Base-by-base conservation (phyloP, 208 protist genomes). In the Balamuthia mandrillaris region DNA sequence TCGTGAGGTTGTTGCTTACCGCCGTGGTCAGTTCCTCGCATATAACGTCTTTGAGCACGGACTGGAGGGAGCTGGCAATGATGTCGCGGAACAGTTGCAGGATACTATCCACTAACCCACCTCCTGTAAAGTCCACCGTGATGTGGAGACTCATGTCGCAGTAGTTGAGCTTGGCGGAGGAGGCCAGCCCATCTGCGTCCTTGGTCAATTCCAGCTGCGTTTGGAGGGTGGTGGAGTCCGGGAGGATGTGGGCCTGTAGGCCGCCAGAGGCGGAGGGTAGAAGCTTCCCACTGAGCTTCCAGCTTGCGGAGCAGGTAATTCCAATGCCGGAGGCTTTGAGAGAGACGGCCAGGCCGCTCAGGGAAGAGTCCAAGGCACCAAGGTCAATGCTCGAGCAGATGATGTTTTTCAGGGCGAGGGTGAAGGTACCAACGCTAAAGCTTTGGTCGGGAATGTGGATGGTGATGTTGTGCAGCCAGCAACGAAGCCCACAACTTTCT, bases 101-200 rank as follows among this genome's bases (percentile, higher is more conserved):
- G 39, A 85, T 49, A 35, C 6, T 75, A 21, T 45, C 63, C 2
- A 77, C n/a, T n/a, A n/a, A n/a, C n/a, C n/a, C n/a, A n/a, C 47
- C 47, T 18, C 47, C 14, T 54, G 12, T 54, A 12, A 12, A 54
- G 14, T 12, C 12, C 24, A 41, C 21, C 65, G 65, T 74, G 4
- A 35, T 42, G 10, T 21, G 58, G 37, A 65, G 29, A 9, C 6
- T 65, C 12, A 31, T 31, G 7, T 9, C 21, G 58, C 78, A 84
- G 12, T 54, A 10, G 18, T 54, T 54, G 16, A 84, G 2, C 27
- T 63, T 51, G n/a, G 78, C 78, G 14, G 41, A 41, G 12, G 31
- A 41, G 7, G 78, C 78, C 39, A 84, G 78, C 5, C 78, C 78
- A 24, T 84, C 78, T 21, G 78, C 54, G 78, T 84, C 78, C 5